Base-by-base conservation (phyloP, 2,329 filamentous ascomycete species). In the Sclerotinia nivalis region DNA sequence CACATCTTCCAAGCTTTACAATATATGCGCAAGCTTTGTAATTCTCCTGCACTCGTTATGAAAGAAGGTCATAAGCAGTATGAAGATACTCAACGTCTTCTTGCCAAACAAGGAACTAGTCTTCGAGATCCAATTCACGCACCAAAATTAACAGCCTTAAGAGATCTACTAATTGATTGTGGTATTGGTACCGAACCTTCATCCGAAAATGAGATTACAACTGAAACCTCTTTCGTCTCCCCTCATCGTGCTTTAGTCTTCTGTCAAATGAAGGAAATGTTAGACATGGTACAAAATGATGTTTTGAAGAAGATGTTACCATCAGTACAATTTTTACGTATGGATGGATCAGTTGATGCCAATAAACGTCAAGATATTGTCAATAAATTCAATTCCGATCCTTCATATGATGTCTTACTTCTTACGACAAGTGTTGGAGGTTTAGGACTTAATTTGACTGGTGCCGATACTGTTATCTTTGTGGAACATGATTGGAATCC, bases 401-500 rank as follows among this genome's bases (percentile, higher is more conserved):
- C 96, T 1, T 97, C 93, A 37, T 98, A 98, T 79, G 96, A 99
- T 78, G 93, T 96, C 55, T 84, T 99, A 60, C 87, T 99, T 9
- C 84, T 99, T 72, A 99, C 96, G 0, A 99, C 96, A 0, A 96
- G 91, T 76, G 96, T 99, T 59, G 96, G 96, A 79, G 96, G 96
- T 73, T 84, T 99, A 1, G 96, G 96, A 40, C 87, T 99, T 69
- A 99, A 99, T 80, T 83, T 99, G 73, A 99, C 96, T 0, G 96
- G 96, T 74, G 96, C 96, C 4, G 96, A 99, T 81, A 99, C 96
- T 0, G 96, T 99, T 80, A 99, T 99, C 76, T 99, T 99, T 77
- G 96, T 99, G 43, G 96, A 99, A 81, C 96, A 99, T 81, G 96
- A 99, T 81, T 99, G 96, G 96, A 99, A 99, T 79, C 96, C 96